Evolutionary conservation across 2,329 filamentous ascomycete species (phyloP), one percentile per base, ranked within the genome.

Genomic region (Trichoderma simmonsii): DNA sequence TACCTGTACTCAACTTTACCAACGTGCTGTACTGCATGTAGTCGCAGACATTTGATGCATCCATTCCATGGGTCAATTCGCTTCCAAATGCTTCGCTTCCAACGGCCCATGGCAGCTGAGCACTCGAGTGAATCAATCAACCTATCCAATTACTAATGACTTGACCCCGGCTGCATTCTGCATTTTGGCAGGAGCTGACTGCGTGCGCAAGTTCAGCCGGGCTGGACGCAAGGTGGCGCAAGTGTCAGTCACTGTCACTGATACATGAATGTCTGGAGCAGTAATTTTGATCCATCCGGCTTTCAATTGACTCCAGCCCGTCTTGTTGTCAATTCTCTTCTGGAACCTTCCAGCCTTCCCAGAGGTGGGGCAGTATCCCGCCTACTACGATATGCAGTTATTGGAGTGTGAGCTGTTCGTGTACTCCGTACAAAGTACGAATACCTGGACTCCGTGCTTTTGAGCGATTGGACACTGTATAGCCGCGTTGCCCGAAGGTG

Each of bases 311-410:
- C 39, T 43, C 39, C 39, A 43, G 39, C 39, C 39, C 39, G 39
- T 43, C 39, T 39, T 43, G 39, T 43, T n/a, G 39, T n/a, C 39
- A 43, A 43, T 43, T 43, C 43, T 51, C 81, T 84, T 84, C 83
- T 82, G 83, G 83, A 84, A 51, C 18, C 84, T 77, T 77, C 28
- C 39, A 43, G 39, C 39, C 39, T 43, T 43, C 39, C 39, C 39
- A 43, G 39, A 43, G 18, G 71, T 56, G 18, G 36, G 34, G 9
- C 34, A 43, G 3, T 0, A 43, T n/a, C 7, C 39, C 39, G 39
- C 39, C 39, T 43, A 43, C 15, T 43, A 9, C 15, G 39, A 43
- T 43, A 43, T 43, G 15, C 39, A 43, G 15, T 9, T 43, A 43
- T 43, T 7, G 39, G 39, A 43, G 39, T n/a, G 39, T 43, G 39